These are phyloP conservation scores for Schoenoplectus triqueter DNA, from an alignment of 202 grass and related monocot genomes.

Conservation along the genomic window DNA sequence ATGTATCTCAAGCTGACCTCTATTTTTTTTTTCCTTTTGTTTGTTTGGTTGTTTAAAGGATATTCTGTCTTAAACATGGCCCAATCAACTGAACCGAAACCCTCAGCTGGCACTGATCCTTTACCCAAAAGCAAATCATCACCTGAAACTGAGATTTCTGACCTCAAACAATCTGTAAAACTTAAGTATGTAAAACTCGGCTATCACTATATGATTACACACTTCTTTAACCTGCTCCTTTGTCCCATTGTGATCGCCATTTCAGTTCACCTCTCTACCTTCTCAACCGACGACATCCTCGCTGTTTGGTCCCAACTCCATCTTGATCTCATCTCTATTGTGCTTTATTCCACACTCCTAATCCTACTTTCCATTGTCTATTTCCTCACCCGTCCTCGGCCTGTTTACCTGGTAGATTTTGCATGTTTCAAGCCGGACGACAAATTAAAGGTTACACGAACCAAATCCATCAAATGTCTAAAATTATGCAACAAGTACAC, in stretches of 20 bases:
- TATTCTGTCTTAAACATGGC: conserved; percentile 7
- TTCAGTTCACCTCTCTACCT: conserved; percentile 62
- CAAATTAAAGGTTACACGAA: conserved; percentile 48
- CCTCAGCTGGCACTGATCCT: not conserved
- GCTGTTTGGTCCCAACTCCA: conserved; percentile 39
- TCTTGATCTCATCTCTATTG: conserved; percentile 34
- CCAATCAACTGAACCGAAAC: not conserved
- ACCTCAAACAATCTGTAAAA: conserved; percentile 52
- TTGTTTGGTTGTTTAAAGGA: not conserved
- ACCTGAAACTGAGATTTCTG: no score
- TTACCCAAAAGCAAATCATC: not conserved
- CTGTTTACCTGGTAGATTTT: conserved; percentile 76
- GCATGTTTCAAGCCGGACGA: conserved; percentile 76
- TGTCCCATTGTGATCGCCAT: conserved; percentile 38
- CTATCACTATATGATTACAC: conserved; percentile 71
- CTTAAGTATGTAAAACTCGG: conserved; percentile 90
- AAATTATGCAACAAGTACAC: conserved; percentile 52
- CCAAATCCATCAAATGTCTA: conserved; percentile 60
- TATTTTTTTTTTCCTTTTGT: not conserved
- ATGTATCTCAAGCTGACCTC: not conserved
- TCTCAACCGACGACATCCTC: conserved; percentile 46
- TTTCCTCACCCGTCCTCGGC: conserved; percentile 54
- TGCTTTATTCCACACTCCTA: conserved; percentile 49
- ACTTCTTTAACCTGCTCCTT: conserved; percentile 63
- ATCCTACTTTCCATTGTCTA: conserved; percentile 52